These are phyloP conservation scores for Hemileccinum impolitum DNA, from an alignment of 768 basidiomycete genomes.

Conservation along the genomic window DNA sequence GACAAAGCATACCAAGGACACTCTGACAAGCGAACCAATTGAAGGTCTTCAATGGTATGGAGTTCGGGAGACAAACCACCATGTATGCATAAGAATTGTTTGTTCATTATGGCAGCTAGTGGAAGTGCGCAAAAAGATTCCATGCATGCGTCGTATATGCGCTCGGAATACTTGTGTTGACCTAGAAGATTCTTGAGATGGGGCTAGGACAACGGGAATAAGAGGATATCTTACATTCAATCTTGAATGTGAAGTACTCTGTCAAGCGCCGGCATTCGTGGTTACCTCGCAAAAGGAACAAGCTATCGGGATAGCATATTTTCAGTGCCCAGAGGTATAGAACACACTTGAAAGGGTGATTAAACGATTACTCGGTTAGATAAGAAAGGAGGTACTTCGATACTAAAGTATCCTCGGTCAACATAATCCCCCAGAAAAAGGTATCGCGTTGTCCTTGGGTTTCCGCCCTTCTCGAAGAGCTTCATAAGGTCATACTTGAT, in stretches of 20 bases:
- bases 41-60: constrained; percentile 63
- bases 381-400: constrained; percentile 47
- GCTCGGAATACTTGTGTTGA: constrained; percentile 74
- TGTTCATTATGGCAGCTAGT: constrained; percentile 75
- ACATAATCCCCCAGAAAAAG: constrained; percentile 76
- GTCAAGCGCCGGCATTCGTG: constrained; percentile 67
- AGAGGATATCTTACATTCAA: constrained; percentile 38
- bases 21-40: constrained; percentile 49
- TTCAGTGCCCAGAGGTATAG: constrained; percentile 63
- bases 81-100: constrained; percentile 76
- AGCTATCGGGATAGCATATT: constrained; percentile 58
- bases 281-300: constrained; percentile 62
- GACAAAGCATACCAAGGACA: background rate
- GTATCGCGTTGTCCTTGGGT: constrained; percentile 69
- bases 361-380: background rate
- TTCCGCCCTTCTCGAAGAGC: constrained; percentile 73
- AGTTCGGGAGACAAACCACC: constrained; percentile 72
- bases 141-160: constrained; percentile 73
- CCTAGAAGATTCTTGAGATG: constrained; percentile 34
- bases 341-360: constrained; percentile 38
- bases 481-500: constrained; percentile 74
- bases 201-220: background rate
- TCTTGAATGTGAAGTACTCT: constrained; percentile 62
- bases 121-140: constrained; percentile 70
- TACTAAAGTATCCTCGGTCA: constrained; percentile 72